Percentiles rank a stretch among this genome's conserved stretches.
Evolutionary conservation across 2,329 filamentous ascomycete species (phyloP).

Genomic region (Talaromyces verruculosus): DNA sequence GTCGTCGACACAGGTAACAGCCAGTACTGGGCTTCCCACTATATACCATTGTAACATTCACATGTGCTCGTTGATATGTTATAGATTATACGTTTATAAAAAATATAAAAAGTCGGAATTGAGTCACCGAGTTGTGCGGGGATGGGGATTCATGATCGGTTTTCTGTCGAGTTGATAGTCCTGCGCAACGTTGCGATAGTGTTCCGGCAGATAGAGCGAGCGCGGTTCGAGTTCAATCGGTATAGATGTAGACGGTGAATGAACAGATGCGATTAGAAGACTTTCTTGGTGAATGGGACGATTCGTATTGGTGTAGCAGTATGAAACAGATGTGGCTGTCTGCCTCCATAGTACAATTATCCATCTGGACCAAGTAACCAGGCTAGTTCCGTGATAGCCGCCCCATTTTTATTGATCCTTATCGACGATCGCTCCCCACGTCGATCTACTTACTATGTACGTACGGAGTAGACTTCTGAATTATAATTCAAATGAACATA

Average conservation of each 20-base stretch:
- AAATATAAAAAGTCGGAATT: background rate
- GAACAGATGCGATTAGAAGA: background rate
- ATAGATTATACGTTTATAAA: background rate
- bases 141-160: slow-evolving; percentile 14
- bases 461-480: background rate
- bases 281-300: background rate
- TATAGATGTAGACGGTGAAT: background rate
- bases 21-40: slow-evolving; percentile 42
- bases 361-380: background rate
- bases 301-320: background rate
- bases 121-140: slow-evolving; percentile 15
- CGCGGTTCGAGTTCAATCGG: background rate
- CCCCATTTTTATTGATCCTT: background rate
- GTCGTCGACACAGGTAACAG: slow-evolving; percentile 42
- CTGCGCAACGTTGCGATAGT: background rate
- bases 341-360: background rate
- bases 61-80: background rate
- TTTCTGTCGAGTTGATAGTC: background rate
- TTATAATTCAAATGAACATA: background rate
- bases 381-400: background rate
- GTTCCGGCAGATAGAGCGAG: background rate
- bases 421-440: background rate
- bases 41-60: slow-evolving; percentile 39
- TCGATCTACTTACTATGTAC: background rate
- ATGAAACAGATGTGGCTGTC: background rate